Evolutionary conservation across 148 eudicot genomes (phyloP), one percentile per base, ranked within the genome.

Genomic region (Amaranthus hypochondriacus): DNA sequence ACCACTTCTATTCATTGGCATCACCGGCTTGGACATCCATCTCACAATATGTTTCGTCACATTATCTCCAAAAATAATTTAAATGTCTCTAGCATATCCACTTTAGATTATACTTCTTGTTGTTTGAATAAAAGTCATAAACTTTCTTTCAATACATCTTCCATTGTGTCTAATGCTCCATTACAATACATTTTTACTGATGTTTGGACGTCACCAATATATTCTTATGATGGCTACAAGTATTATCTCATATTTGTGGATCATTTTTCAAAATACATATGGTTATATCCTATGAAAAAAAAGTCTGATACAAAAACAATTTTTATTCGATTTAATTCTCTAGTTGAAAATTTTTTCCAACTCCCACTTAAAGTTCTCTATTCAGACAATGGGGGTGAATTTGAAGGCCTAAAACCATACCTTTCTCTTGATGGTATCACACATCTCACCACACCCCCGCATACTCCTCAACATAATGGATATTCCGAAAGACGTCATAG

Each of bases 291-390:
- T 18, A 18, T 18, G 18, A 18, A 18, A 18, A 18, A 18, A 18
- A 18, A 56, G 59, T 7, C 48, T 74, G 3, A 74, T 64, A 39
- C 21, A 55, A 5, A 73, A 73, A 18, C 18, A 18, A 62, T 73
- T 48, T 73, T 73, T 12, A 61, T 63, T 7, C 56, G 55, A 3
- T 73, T 55, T 11, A 48, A 62, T 21, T 48, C 68, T 3, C 10
- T 73, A 2, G 69, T 73, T 3, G 76, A 73, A 13, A 61, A 73
- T 15, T 51, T 49, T 13, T 73, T 73, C 28, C 51, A 48, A 14
- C 53, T n/a, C 2, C 54, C 70, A 14, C 50, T 67, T 2, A n/a
- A 46, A 14, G 49, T 55, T 12, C 70, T 67, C 49, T 67, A 67
- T 4, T 67, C 70, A 3, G 54, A 67, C 55, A 67, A 67, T 18